Evolutionary conservation across 148 eudicot genomes (phyloP), one percentile per base, ranked within the genome.

Genomic region (Rhododendron mucronatum): DNA sequence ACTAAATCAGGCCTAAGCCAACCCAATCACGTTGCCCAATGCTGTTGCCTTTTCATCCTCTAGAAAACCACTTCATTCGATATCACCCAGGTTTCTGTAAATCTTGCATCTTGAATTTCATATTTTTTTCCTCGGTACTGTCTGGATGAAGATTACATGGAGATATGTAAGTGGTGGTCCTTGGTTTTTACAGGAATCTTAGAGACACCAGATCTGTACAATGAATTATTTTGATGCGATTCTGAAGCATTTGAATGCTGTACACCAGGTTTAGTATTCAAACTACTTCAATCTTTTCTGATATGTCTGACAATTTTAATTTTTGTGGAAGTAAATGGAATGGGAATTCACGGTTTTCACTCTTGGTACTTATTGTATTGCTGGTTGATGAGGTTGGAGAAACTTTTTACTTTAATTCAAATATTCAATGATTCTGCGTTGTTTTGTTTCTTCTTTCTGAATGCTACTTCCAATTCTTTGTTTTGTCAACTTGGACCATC

Each of bases 191-290:
- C 92, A 97, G 98, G 92, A 92, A 91, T 91, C 91, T 95, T 23
- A 93, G 94, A 91, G 45, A 90, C 89, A 63, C 82, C 86, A 59
- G 92, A 92, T 86, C 94, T 97, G 61, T 91, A 89, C 79, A 89
- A 91, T 85, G 98, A 97, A 88, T 96, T 97, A 80, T 91, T 97
- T 83, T 91, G 90, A 71, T 87, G 71, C 81, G 88, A 91, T 87
- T 84, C 89, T 41, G 93, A 91, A 84, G 95, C 98, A 81, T 95
- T 97, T 86, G 93, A 93, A 87, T 87, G 83, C 86, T 80, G 82
- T 57, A 53, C 59, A 87, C 91, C 93, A 93, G 99, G 98, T 79
- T 85, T 84, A 86, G 80, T 83, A 79, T 39, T 80, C 82, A 41
- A 87, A 75, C 83, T 69, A 81, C 61, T 57, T 55, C 57, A 10